These are phyloP conservation scores for Chaetomium cochliodes DNA, from an alignment of 495 filamentous ascomycete genomes.

Conservation along the genomic window DNA sequence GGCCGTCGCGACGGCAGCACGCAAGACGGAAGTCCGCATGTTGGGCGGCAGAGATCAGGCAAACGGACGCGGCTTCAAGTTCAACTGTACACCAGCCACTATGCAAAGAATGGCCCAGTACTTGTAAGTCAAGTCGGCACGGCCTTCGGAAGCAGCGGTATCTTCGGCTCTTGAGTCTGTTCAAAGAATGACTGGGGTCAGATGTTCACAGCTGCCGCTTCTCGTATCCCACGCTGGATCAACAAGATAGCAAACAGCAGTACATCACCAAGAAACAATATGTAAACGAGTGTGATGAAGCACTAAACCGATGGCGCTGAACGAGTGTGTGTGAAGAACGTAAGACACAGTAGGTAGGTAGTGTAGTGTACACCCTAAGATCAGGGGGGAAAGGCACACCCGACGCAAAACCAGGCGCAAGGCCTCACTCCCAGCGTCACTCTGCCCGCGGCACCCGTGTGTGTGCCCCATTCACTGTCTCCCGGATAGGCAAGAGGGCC, in stretches of 20 bases:
- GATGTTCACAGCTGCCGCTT: constrained; percentile 12
- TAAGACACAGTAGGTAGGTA: neutral
- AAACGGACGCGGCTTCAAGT: neutral
- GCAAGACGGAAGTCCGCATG: constrained; percentile 31
- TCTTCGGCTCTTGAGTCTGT: constrained; percentile 14
- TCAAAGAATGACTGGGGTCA: constrained; percentile 34
- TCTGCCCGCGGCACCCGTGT: neutral
- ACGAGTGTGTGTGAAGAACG: neutral
- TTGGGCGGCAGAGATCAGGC: neutral
- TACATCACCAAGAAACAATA: neutral
- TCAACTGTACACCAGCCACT: neutral
- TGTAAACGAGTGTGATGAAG: constrained; percentile 9
- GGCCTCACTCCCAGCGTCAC: neutral
- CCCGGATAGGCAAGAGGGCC: neutral
- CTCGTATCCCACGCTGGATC: constrained; percentile 11
- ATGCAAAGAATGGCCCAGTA: neutral
- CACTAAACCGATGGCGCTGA: neutral
- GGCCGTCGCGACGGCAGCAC: constrained; percentile 24
- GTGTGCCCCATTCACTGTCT: neutral
- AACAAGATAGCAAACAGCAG: constrained; percentile 10
- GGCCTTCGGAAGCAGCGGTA: constrained; percentile 18
- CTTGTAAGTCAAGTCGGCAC: constrained; percentile 8
- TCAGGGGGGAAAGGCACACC: neutral
- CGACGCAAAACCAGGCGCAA: neutral
- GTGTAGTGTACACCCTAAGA: neutral